phyloP scores from a whole-genome alignment of 371 early-diverging fungal genomes.

The Synchytrium microbalum region DNA sequence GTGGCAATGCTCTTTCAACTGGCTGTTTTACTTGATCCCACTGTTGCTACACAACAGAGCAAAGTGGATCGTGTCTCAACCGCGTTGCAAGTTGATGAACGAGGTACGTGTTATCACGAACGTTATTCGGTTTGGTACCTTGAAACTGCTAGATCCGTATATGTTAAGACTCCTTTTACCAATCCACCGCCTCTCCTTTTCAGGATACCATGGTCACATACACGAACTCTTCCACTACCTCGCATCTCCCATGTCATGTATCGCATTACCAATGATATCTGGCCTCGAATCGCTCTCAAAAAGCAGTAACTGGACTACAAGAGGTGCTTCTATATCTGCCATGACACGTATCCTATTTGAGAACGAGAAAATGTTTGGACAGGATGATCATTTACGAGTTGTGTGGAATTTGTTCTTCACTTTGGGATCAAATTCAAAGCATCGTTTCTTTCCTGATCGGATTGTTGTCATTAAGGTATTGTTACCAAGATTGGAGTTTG shows the following conservation, averaged over 20 bases:
- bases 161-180: neutral
- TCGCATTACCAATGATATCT: slow-evolving; percentile 39
- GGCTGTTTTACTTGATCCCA: slow-evolving; percentile 26
- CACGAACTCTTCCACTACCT: slow-evolving; percentile 34
- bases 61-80: slow-evolving; percentile 19
- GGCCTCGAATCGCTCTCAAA: slow-evolving; percentile 42
- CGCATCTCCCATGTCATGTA: slow-evolving; percentile 25
- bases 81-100: slow-evolving; percentile 30
- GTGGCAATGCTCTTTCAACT: slow-evolving; percentile 27
- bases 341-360: slow-evolving; percentile 35
- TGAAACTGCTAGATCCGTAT: neutral
- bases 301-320: slow-evolving; percentile 31
- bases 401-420: slow-evolving; percentile 46
- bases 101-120: slow-evolving; percentile 15
- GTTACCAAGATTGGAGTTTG: neutral
- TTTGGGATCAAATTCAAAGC: slow-evolving; percentile 14
- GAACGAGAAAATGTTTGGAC: slow-evolving; percentile 37
- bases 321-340: slow-evolving; percentile 41
- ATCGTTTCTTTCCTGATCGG: slow-evolving; percentile 32
- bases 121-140: neutral
- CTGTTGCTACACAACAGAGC: slow-evolving; percentile 13
- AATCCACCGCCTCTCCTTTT: neutral
- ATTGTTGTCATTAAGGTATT: slow-evolving; percentile 38
- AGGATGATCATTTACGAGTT: slow-evolving; percentile 41
- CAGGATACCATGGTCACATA: slow-evolving; percentile 6